Evolutionary conservation across 2,329 filamentous ascomycete species (phyloP).

Genomic region (Aspergillus fumigatus): DNA sequence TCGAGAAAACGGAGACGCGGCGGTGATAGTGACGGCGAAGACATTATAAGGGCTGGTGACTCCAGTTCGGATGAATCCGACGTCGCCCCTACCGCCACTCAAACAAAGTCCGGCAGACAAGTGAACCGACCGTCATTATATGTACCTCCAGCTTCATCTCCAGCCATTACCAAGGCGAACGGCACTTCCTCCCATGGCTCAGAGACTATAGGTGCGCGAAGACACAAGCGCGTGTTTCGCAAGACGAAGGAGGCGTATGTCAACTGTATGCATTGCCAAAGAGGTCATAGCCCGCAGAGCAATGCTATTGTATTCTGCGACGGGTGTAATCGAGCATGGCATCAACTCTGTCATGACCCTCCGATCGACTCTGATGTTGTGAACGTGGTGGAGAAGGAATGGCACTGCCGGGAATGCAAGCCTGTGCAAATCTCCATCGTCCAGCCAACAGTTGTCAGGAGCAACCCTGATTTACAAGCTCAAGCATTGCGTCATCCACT

Average conservation of each 20-base stretch:
- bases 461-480: conserved; percentile 18
- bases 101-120: conserved; percentile 71
- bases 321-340: conserved; percentile 73
- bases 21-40: conserved; percentile 28
- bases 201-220: conserved; percentile 38
- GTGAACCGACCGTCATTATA: conserved; percentile 61
- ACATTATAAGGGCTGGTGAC: conserved; percentile 30
- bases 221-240: conserved; percentile 52
- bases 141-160: conserved; percentile 47
- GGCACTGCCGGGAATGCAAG: conserved; percentile 65
- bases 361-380: conserved; percentile 67
- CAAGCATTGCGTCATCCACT: not conserved
- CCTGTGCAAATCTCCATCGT: conserved; percentile 44
- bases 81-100: conserved; percentile 56
- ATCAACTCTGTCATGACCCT: conserved; percentile 76
- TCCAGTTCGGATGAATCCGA: conserved; percentile 39
- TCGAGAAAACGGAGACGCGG: conserved; percentile 21
- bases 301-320: conserved; percentile 87
- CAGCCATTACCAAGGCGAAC: conserved; percentile 15
- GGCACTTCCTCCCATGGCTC: conserved; percentile 9
- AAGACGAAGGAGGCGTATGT: conserved; percentile 41
- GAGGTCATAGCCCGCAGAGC: conserved; percentile 64
- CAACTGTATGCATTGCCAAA: conserved; percentile 67
- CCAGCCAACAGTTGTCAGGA: conserved; percentile 34
- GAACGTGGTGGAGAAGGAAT: conserved; percentile 61